Evolutionary conservation across 352 stramenopile species (phyloP), one percentile per base, ranked within the genome.

Genomic region (Phytophthora sp.): DNA sequence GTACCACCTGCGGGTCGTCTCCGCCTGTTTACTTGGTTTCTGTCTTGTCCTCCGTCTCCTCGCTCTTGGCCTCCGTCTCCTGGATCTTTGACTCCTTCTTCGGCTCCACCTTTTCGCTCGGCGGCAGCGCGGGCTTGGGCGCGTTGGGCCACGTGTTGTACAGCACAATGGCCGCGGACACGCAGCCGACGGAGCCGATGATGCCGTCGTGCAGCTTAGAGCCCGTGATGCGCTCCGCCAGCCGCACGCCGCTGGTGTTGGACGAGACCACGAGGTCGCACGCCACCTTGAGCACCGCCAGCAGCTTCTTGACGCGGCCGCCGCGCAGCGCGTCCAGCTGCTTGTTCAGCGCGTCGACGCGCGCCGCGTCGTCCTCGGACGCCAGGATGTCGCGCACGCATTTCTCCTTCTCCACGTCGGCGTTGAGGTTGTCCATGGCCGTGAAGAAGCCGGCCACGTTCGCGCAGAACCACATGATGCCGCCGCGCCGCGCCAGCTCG

Each of bases 231-330:
- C 86, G 82, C 68, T 96, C 88, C 11, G 83, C 68, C 24, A 96
- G 54, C 12, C 86, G 71, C 52, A 96, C 79, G 55, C 82, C 84
- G 51, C 72, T 76, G 56, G 86, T 95, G 74, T 96, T 96, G 66
- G 82, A 88, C 30, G 88, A 94, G 49, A 96, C 88, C 53, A 96
- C 74, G 20, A 96, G 74, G 65, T 96, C 88, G 69, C 88, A 96
- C 48, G 80, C 72, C 34, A 91, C 83, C 72, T 96, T 96, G 53
- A 96, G 68, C 26, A 95, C 68, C n/a, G 79, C 68, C 21, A 95
- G 60, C 21, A 91, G 77, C 71, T 96, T 95, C 70, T 94, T 94
- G 44, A 87, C 77, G 49, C 88, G 86, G 24, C 64, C 76, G 20
- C 68, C 68, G 42, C 80, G 69, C 52, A 95, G 66, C 44, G 65